Base-by-base conservation (phyloP, 1,139 yeast species). In the Scheffersomyces parashehatae region DNA sequence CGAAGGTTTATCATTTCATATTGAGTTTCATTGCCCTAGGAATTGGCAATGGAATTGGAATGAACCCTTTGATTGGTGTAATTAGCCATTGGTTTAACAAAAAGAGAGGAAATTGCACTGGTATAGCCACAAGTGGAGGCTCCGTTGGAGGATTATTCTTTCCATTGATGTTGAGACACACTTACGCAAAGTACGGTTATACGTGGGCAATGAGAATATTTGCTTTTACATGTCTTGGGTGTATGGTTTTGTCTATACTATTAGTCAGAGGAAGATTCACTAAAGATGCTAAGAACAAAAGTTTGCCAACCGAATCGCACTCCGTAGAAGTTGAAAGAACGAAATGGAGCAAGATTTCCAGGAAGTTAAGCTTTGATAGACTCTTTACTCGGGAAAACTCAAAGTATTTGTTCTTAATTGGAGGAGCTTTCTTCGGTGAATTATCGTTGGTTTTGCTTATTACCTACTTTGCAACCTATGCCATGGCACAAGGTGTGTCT, bases 71-170 rank as follows among this genome's bases (percentile, higher is more conserved):
- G 44, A 69, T 81, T 12, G 81, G 83, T 6, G 77, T 75, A 28
- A 67, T 81, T 3, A 75, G 82, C n/a, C 85, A 83, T 45, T 82
- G 82, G 77, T 83, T 82, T 53, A 62, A 65, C 44, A 65, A 63
- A 38, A 74, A 73, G 46, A 66, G 86, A 43, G 86, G 83, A 0
- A 60, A 70, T 29, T 83, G 82, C 3, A 70, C 79, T 14, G 83
- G 85, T 0, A 49, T 81, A 0, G 82, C 85, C 3, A 78, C 85
- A 1, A 67, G 77, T 54, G 88, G 88, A 13, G 88, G 87, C 0
- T 77, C 83, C 13, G 65, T 82, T 9, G 88, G 88, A 11, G 88
- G 88, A 29, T 66, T 81, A 28, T 58, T 76, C 11, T 79, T 83
- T 60, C 87, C 89, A 0, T 68, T 82, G 39, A 71, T 83, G 67